phyloP scores from a whole-genome alignment of 768 basidiomycete species.

The Dictyophora rubrovolvata region DNA sequence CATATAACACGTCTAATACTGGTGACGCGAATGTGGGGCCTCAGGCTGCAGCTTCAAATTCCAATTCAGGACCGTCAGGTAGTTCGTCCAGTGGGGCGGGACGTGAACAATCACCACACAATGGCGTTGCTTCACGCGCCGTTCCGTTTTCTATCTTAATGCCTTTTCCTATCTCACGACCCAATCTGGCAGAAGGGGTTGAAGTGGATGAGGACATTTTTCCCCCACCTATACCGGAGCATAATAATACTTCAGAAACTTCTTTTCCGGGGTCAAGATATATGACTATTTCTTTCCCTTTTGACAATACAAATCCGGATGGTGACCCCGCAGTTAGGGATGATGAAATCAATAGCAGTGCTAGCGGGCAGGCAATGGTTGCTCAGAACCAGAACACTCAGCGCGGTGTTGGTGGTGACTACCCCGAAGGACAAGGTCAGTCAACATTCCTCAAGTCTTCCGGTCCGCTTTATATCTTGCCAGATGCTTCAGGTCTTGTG shows the following conservation, averaged over 20 bases:
- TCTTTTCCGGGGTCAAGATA: too few relatives aligned
- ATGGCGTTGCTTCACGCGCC: neutral
- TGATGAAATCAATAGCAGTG: neutral
- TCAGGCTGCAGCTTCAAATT: neutral
- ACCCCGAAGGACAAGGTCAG: neutral
- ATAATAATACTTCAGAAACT: too few relatives aligned
- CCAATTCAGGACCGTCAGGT: neutral
- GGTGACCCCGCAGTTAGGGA: neutral
- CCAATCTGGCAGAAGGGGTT: neutral
- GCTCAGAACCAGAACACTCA: neutral
- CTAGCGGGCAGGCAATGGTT: neutral
- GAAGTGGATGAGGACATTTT: neutral
- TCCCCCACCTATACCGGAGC: neutral
- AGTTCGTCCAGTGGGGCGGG: neutral
- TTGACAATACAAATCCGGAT: neutral
- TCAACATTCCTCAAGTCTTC: neutral
- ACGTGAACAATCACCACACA: neutral
- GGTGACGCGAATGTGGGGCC: neutral
- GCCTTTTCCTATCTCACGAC: neutral
- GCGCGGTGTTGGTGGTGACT: neutral
- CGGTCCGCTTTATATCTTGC: neutral
- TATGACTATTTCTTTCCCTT: too few relatives aligned
- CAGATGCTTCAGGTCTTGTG: neutral
- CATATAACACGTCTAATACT: neutral
- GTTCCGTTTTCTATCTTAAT: neutral